Base-by-base conservation (phyloP, 1,284 basidiomycete genomes). In the Cutaneotrichosporon sp. region DNA sequence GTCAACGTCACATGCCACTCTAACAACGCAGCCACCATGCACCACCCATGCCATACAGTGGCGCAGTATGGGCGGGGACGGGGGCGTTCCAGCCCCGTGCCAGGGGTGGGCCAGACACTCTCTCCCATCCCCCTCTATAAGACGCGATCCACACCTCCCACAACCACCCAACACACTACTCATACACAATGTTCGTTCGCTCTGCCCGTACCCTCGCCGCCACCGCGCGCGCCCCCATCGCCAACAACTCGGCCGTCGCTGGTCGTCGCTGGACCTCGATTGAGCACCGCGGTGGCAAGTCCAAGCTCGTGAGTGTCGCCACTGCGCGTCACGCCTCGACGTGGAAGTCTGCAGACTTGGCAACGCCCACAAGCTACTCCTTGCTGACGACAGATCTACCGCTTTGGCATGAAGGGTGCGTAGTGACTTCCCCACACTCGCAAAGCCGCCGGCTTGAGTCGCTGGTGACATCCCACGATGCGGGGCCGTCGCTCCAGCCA, bases 331-430 rank as follows among this genome's bases (percentile, higher is more conserved):
- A 18, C 14, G 9, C 20, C 3, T 18, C 31, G 46, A 20, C 18
- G 10, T 25, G 42, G 4, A 25, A 46, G 22, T 8, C 7, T 9
- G 25, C 18, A n/a, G 24, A 47, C 27, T 34, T 8, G 45, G 7
- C 10, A 29, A 42, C 38, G 31, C 4, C 49, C 10, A n/a, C 47
- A 20, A n/a, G 29, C 14, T 11, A 31, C 6, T 16, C 24, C 1
- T 16, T 33, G 45, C 60, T 65, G 55, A 62, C 58, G 29, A 9
- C 55, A 80, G 78, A 69, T 76, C 64, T 79, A 77, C 76, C 71
- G 78, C 71, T 76, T 79, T 59, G 76, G 76, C 55, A 63, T 76
- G 50, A 71, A 69, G 65, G 71, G 69, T 70, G 34, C 22, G 51
- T 63, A 55, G 14, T 24, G 29, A 36, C 31, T n/a, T 24, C 33